Conservation (phyloP, 306 rosid genomes). For the Glycine soja region DNA sequence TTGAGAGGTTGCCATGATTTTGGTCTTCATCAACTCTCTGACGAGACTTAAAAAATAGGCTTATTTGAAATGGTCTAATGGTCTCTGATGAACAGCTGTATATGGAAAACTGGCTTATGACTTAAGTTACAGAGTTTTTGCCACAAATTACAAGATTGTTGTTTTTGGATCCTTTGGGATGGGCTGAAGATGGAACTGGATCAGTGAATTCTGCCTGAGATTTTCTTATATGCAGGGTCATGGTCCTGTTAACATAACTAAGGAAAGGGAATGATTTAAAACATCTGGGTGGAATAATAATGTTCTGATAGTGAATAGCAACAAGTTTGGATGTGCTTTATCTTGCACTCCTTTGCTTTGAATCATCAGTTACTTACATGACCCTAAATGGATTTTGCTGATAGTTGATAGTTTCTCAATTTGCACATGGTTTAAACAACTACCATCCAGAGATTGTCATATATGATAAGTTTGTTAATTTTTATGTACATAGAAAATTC, state of each 20-base stretch:
- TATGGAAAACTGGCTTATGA: neutral
- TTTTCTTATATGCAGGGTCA: neutral
- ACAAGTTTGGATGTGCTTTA: slow-evolving; percentile 9
- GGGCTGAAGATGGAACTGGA: neutral
- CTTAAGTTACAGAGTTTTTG: too few relatives aligned
- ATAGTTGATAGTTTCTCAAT: neutral
- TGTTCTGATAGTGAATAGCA: slow-evolving; percentile 2
- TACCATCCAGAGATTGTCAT: neutral
- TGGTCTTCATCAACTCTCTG: too few relatives aligned
- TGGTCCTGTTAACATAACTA: slow-evolving; percentile 5
- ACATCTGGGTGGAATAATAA: neutral
- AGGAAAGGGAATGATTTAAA: slow-evolving; percentile 10
- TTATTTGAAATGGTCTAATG: neutral
- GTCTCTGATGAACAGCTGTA: neutral
- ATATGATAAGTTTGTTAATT: neutral
- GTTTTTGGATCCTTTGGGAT: neutral
- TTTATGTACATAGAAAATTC: neutral
- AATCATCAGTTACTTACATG: neutral
- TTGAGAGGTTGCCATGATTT: too few relatives aligned
- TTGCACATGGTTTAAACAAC: neutral
- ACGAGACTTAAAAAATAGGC: neutral
- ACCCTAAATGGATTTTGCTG: slow-evolving; percentile 5
- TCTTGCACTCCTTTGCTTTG: slow-evolving; percentile 23
- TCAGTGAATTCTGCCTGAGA: neutral
- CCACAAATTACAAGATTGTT: neutral